Evolutionary conservation across 176 grass and related monocot genomes (phyloP).

Genomic region (Luzula sylvatica): DNA sequence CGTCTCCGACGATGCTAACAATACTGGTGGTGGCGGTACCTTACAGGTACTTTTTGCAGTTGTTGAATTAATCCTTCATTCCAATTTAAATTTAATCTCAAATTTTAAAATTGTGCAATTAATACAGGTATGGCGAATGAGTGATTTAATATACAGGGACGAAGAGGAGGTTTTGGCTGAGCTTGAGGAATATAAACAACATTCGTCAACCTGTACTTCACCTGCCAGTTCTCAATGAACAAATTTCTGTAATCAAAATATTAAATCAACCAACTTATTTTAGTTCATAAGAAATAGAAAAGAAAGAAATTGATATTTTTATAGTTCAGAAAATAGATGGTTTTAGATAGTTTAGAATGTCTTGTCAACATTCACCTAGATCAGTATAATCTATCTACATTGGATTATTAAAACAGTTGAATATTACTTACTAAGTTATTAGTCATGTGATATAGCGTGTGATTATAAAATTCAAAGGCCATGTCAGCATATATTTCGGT

Average conservation of each 20-base stretch:
- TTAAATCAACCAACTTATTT: not conserved
- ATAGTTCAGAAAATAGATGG: constrained; percentile 1
- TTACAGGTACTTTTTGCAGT: constrained; percentile 44
- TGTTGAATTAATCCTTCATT: not conserved
- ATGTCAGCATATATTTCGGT: no score
- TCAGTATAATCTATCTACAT: constrained; percentile 2
- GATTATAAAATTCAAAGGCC: not conserved
- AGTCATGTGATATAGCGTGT: not conserved
- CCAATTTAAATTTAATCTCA: not conserved
- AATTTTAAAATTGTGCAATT: constrained; percentile 11
- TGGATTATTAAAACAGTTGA: not conserved
- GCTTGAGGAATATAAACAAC: constrained; percentile 59
- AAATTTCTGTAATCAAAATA: not conserved
- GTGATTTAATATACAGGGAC: constrained; percentile 68
- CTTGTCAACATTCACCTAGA: not conserved
- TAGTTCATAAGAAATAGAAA: constrained; percentile 6
- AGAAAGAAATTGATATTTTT: not conserved
- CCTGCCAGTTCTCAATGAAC: constrained; percentile 26
- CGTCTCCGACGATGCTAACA: constrained; percentile 67
- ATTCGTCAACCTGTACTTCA: constrained; percentile 39
- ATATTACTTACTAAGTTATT: not conserved
- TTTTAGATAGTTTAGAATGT: not conserved
- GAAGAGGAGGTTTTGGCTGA: constrained; percentile 75
- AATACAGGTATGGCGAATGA: constrained; percentile 91
- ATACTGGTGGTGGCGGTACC: constrained; percentile 70